A percentile compares a stretch with the other conserved stretches of the same genome.
Evolutionary conservation across 225 moss, liverwort and hornwort genomes (phyloP).

Genomic region (Pseudoscleropodium purum): DNA sequence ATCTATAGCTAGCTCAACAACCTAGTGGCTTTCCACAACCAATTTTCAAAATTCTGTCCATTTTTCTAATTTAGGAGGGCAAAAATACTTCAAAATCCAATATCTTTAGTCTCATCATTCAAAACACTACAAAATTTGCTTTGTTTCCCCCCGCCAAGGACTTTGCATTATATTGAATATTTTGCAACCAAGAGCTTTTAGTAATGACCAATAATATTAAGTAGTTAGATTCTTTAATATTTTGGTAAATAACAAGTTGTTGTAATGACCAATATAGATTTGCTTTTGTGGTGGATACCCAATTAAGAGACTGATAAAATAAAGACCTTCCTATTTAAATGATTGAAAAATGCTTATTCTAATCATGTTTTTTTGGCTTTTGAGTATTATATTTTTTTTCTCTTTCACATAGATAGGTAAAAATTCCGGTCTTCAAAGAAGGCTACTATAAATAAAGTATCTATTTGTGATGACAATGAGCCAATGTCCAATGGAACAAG

Average conservation of each 20-base stretch:
- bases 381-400: background rate
- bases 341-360: background rate
- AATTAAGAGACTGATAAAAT: rapidly evolving
- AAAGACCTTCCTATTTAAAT: background rate
- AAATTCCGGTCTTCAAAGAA: too few relatives aligned
- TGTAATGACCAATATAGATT: background rate
- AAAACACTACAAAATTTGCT: background rate
- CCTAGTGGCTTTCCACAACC: rapidly evolving
- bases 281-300: too few relatives aligned
- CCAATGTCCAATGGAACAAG: too few relatives aligned
- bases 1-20: too few relatives aligned
- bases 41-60: background rate
- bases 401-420: background rate
- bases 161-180: background rate
- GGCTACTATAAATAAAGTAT: too few relatives aligned
- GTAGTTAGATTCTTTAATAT: background rate
- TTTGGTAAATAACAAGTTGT: background rate
- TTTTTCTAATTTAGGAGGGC: rapidly evolving
- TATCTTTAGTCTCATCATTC: background rate
- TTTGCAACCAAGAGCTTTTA: background rate
- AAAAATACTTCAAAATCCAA: background rate
- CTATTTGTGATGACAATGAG: too few relatives aligned
- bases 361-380: background rate
- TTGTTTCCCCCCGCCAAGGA: background rate
- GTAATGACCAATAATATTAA: rapidly evolving